A percentile compares a stretch with the other conserved stretches of the same genome.
Evolutionary conservation across 805 yeast genomes (phyloP).

Genomic region (Kluyveromyces wickerhamii): DNA sequence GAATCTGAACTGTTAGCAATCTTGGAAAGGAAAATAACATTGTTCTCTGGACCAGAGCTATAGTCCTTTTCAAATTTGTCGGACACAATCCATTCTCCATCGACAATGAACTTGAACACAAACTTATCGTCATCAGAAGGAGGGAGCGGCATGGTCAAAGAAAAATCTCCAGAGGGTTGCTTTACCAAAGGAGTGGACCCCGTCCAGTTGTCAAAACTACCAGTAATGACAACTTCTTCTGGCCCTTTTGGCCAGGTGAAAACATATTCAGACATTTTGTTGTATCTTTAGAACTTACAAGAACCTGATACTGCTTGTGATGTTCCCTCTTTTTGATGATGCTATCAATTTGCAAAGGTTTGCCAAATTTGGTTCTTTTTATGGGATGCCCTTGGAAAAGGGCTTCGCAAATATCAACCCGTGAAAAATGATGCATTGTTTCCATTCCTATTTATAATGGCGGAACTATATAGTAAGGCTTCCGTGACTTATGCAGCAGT

Average conservation of each 20-base stretch:
- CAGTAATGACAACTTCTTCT: slow-evolving; percentile 54
- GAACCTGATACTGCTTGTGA: no score
- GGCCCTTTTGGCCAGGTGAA: slow-evolving; percentile 45
- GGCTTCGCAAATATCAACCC: no score
- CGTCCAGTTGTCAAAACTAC: slow-evolving; percentile 63
- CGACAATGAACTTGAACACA: slow-evolving; percentile 54
- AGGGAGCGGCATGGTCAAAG: slow-evolving; percentile 48
- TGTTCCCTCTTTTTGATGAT: no score
- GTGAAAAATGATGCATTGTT: no score
- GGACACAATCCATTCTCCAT: slow-evolving; percentile 58
- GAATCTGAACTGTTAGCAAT: slow-evolving; percentile 11
- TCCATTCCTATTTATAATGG: no score
- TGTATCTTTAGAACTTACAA: no score
- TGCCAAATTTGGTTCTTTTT: no score
- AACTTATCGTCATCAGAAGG: slow-evolving; percentile 29
- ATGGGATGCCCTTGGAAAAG: no score
- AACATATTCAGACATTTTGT: slow-evolving; percentile 17
- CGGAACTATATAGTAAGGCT: no score
- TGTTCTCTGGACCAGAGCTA: slow-evolving; percentile 30
- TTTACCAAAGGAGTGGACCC: slow-evolving; percentile 53
- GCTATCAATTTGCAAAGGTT: no score
- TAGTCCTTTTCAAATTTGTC: slow-evolving; percentile 10
- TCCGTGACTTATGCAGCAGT: no score
- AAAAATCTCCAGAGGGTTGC: slow-evolving; percentile 52
- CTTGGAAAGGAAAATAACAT: slow-evolving; percentile 26